Base-by-base conservation (phyloP, 2,329 filamentous ascomycete species). In the Cadophora sp. region DNA sequence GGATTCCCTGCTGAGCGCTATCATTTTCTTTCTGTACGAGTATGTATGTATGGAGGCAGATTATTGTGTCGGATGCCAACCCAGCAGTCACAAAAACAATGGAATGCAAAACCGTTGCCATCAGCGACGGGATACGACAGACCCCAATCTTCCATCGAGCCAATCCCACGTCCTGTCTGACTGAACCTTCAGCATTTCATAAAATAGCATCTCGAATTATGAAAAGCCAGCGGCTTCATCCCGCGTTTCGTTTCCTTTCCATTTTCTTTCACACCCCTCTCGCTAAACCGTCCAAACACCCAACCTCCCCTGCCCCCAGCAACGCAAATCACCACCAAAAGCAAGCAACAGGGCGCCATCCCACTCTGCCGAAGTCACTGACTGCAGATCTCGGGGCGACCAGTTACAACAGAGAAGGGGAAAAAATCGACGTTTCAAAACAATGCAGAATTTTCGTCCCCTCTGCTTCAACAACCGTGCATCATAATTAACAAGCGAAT, bases 161-260 rank as follows among this genome's bases (percentile, higher is more conserved):
- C 40, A 43, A 43, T 43, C 40, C 16, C 40, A 5, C 5, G 40
- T 43, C 40, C 31, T n/a, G n/a, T n/a, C n/a, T n/a, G n/a, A n/a
- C n/a, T n/a, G n/a, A n/a, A n/a, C n/a, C 31, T 34, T 34, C 31
- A 34, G 11, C 12, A 43, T 16, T 16, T 43, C 40, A 40, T 40
- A 40, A 43, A 43, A 19, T 16, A 1, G 5, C 40, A 43, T 43
- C 16, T 43, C 40, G 12, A 43, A 19, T 43, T 40, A 40, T 40
- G 37, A 31, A 55, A 11, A n/a, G 14, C 53, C 29, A 22, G 53
- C 29, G 55, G 55, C 55, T 58, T 19, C 37, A 58, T 58, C 55
- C 55, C 55, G 31, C 55, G 55, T 58, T 58, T 37, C 31, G 55
- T 58, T 37, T 58, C 29, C 9, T 55, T 34, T 31, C 27, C 14